Conservation (phyloP, 1,284 basidiomycete genomes). For the Binderoboletus segoi region DNA sequence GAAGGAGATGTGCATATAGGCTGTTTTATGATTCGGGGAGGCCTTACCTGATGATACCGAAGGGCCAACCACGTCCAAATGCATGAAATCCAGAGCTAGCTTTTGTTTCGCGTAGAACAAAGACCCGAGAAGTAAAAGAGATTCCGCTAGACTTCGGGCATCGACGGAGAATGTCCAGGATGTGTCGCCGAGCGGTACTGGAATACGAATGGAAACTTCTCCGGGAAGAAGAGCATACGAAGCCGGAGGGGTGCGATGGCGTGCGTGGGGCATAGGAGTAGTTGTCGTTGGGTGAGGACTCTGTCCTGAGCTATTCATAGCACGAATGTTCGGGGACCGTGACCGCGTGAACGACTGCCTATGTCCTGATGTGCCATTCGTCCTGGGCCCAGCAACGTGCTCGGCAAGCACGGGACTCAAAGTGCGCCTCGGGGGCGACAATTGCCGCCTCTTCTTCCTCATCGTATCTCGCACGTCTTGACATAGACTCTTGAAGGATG, state of each 20-base stretch:
- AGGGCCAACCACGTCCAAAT: slow-evolving; percentile 4
- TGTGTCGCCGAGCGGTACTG: slow-evolving; percentile 16
- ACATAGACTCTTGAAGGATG: slow-evolving; percentile 29
- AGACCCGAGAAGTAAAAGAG: slow-evolving; percentile 29
- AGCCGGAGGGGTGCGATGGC: slow-evolving; percentile 22
- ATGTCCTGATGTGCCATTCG: slow-evolving; percentile 17
- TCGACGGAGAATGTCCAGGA: slow-evolving; percentile 30
- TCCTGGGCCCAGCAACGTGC: slow-evolving; percentile 21
- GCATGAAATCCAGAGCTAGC: slow-evolving; percentile 12
- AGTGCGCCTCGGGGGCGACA: slow-evolving; percentile 24
- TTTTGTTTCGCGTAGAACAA: slow-evolving; percentile 37
- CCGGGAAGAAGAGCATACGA: slow-evolving; percentile 27
- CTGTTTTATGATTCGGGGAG: background rate
- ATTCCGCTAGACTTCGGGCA: slow-evolving; percentile 30
- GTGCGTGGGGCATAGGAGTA: slow-evolving; percentile 20
- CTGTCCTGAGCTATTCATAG: slow-evolving; percentile 22
- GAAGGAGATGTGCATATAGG: slow-evolving; percentile 9
- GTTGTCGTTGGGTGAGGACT: slow-evolving; percentile 16
- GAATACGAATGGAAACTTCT: slow-evolving; percentile 21
- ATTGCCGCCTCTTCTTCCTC: slow-evolving; percentile 32
- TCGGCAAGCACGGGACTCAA: slow-evolving; percentile 26
- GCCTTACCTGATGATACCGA: slow-evolving; percentile 31
- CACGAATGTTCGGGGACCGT: slow-evolving; percentile 23
- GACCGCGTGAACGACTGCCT: slow-evolving; percentile 30
- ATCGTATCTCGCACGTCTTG: slow-evolving; percentile 26